Evolutionary conservation across 345 rosid species (phyloP).

Genomic region (Syzygium grande): DNA sequence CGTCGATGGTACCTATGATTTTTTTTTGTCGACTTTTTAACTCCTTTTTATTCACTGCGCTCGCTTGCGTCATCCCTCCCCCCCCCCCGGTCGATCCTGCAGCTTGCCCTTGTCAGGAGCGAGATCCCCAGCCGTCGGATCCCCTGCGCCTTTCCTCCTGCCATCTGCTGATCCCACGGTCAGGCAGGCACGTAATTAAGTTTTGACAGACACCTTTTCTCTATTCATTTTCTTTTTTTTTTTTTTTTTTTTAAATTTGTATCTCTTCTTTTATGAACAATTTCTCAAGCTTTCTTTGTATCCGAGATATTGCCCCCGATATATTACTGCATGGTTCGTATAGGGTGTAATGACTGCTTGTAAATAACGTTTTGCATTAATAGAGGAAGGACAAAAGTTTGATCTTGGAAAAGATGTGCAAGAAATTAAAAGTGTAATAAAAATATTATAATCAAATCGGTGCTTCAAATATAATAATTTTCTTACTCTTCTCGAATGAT

Average conservation of each 20-base stretch:
- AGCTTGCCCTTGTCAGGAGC: neutral
- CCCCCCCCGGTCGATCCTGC: neutral
- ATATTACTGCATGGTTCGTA: neutral
- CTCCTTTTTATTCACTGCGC: neutral
- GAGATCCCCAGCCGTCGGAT: neutral
- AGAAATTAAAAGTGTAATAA: neutral
- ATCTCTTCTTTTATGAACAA: neutral
- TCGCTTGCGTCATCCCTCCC: neutral
- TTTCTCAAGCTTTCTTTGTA: neutral
- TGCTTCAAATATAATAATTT: neutral
- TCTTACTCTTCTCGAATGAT: accelerated
- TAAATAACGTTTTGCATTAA: neutral
- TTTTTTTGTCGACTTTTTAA: neutral
- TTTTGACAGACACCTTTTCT: neutral
- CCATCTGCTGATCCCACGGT: neutral
- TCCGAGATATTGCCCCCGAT: no score
- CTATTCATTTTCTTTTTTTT: neutral
- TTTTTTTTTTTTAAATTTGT: no score
- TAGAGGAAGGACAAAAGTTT: neutral
- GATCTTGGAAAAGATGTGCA: neutral
- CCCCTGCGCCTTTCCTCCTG: neutral
- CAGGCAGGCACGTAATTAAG: neutral
- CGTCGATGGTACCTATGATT: neutral
- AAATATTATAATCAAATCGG: accelerated
- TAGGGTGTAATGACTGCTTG: no score